These are phyloP conservation scores for Chenopodium formosanum DNA, from an alignment of 148 eudicot genomes.

Conservation along the genomic window DNA sequence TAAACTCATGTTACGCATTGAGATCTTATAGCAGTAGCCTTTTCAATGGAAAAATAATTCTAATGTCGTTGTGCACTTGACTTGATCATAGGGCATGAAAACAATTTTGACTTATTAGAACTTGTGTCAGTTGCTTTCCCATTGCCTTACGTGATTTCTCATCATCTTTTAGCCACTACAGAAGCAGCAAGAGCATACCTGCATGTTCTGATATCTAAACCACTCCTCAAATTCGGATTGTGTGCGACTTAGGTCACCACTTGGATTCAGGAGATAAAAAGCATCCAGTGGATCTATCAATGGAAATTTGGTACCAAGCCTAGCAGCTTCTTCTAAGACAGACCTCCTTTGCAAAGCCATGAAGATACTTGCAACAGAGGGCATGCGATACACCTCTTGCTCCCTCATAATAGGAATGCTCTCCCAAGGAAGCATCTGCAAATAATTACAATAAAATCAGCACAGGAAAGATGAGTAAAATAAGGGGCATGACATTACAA, in stretches of 20 bases:
- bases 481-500: neutral
- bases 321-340: constrained; percentile 36
- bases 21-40: neutral
- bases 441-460: neutral
- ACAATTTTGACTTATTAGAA: too few relatives aligned
- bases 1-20: neutral
- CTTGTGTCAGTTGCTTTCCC: neutral
- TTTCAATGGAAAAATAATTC: neutral
- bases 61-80: neutral
- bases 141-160: neutral
- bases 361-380: constrained; percentile 70
- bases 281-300: constrained; percentile 89
- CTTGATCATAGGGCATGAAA: neutral
- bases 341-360: constrained; percentile 54
- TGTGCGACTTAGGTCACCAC: constrained; percentile 80
- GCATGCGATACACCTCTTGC: constrained; percentile 94
- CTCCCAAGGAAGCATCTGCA: constrained; percentile 98
- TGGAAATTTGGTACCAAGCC: constrained; percentile 44
- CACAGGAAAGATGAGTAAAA: neutral
- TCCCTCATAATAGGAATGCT: constrained; percentile 73
- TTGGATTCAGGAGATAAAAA: constrained; percentile 86
- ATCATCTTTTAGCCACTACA: neutral
- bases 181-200: constrained; percentile 44
- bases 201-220: constrained; percentile 67
- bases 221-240: constrained; percentile 80